Conservation (phyloP, 2,329 filamentous ascomycete genomes). For the Scedosporium dehoogii region DNA sequence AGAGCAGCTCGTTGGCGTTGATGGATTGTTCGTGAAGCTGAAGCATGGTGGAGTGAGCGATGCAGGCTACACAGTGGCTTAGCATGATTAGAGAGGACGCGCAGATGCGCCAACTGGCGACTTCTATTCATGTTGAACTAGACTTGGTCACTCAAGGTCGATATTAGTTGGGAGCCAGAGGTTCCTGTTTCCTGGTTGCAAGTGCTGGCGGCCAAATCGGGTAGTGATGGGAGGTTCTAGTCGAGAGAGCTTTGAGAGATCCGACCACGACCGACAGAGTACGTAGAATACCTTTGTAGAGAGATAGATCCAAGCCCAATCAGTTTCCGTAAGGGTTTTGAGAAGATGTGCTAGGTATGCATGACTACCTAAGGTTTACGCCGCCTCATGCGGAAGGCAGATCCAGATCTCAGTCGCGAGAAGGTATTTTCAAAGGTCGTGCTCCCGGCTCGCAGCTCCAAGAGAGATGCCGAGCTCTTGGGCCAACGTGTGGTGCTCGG, state of each 20-base stretch:
- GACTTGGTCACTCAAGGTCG: neutral
- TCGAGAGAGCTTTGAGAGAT: neutral
- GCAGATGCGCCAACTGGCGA: neutral
- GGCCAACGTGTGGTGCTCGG: no score
- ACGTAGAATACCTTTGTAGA: neutral
- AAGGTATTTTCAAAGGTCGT: neutral
- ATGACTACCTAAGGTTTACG: neutral
- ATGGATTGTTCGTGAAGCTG: neutral
- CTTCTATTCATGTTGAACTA: neutral
- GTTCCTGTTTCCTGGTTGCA: neutral
- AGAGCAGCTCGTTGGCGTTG: neutral
- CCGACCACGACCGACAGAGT: neutral
- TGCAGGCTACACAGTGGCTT: neutral
- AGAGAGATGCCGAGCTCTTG: no score
- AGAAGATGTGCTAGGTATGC: neutral
- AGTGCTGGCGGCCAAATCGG: no score
- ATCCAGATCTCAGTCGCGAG: neutral
- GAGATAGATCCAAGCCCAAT: neutral
- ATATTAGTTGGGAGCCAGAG: neutral
- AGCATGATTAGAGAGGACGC: neutral
- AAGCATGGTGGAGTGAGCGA: neutral
- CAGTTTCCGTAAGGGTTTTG: neutral
- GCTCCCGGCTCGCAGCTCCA: no score
- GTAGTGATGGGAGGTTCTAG: no score
- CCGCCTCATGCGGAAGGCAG: neutral